Base-by-base conservation (phyloP, 306 rosid genomes). In the Quercus engelmannii region DNA sequence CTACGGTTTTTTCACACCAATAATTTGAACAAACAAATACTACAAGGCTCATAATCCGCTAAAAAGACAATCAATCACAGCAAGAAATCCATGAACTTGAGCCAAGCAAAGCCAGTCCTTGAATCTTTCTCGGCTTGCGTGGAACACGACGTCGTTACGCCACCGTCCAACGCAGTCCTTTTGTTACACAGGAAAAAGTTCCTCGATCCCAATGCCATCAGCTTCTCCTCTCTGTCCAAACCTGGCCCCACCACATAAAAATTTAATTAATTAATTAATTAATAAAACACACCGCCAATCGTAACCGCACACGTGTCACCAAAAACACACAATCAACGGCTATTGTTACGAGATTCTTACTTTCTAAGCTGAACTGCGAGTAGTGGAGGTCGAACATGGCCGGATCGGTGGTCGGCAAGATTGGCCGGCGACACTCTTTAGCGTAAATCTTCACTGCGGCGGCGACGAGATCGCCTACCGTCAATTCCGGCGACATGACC, bases 341-440 rank as follows among this genome's bases (percentile, higher is more conserved):
- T 41, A 69, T 78, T 30, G 2, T 49, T 26, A 3, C 38, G 1
- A 21, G 58, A 31, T 4, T 31, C 92, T 83, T 79, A 95, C 99
- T 88, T 90, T 95, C 97, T 85, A 95, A 78, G 86, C 98, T 92
- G 88, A 95, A 95, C 83, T 95, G 99, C 1, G 98, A 93, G 71
- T 90, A 95, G 75, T 95, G 97, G 82, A 95, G 99, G 73, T 87
- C 92, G 83, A 91, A 93, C 14, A 52, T 38, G 14, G 88, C 74
- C 5, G 91, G 78, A 10, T 77, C 83, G 9, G 59, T 31, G 72
- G 88, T 69, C 30, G 87, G 80, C 68, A 93, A 57, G 58, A 90
- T 85, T 6, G 98, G 98, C 11, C 99, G 94, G 73, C 98, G 97
- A 21, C 87, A 82, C 79, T 95, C 99, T 81, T 89, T 95, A 3